Percentiles rank a stretch among this genome's conserved stretches.
These are phyloP conservation scores for Gossypium schwendimanii DNA, from an alignment of 441 rosid genomes.

Conservation along the genomic window DNA sequence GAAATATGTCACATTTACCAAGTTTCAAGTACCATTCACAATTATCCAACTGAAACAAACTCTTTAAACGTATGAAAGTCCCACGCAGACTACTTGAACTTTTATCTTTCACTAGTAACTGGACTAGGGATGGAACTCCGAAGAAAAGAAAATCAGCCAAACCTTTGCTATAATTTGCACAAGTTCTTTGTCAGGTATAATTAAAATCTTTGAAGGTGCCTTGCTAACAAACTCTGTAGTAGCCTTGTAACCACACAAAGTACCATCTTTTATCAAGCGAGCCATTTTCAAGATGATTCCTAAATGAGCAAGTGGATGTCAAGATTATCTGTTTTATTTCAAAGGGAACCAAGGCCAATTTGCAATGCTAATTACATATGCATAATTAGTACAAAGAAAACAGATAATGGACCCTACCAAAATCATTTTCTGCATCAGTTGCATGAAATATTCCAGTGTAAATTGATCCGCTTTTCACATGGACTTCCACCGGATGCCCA, in stretches of 20 bases:
- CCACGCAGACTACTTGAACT: background rate
- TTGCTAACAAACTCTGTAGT: conserved; percentile 49
- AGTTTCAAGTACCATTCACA: background rate
- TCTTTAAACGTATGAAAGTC: background rate
- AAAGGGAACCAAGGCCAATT: background rate
- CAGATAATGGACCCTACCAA: conserved; percentile 40
- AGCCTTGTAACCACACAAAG: conserved; percentile 48
- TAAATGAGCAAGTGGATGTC: conserved; percentile 28
- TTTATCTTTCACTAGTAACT: background rate
- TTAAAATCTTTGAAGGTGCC: conserved; percentile 59
- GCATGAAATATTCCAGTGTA: conserved; percentile 82
- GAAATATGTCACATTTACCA: background rate
- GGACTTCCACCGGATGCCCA: conserved; percentile 84
- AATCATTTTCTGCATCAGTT: conserved; percentile 62
- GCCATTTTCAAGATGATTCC: conserved; percentile 88
- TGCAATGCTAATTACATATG: background rate
- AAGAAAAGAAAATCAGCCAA: conserved; percentile 10
- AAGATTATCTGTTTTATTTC: conserved; percentile 1
- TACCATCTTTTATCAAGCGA: conserved; percentile 60
- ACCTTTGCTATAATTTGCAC: conserved; percentile 95
- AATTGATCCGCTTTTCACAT: conserved; percentile 75
- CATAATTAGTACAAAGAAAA: background rate
- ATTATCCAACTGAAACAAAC: background rate
- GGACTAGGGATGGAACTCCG: background rate
- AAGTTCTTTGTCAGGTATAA: conserved; percentile 73